Conservation (phyloP, 768 basidiomycete genomes). For the Lactifluus volemus region DNA sequence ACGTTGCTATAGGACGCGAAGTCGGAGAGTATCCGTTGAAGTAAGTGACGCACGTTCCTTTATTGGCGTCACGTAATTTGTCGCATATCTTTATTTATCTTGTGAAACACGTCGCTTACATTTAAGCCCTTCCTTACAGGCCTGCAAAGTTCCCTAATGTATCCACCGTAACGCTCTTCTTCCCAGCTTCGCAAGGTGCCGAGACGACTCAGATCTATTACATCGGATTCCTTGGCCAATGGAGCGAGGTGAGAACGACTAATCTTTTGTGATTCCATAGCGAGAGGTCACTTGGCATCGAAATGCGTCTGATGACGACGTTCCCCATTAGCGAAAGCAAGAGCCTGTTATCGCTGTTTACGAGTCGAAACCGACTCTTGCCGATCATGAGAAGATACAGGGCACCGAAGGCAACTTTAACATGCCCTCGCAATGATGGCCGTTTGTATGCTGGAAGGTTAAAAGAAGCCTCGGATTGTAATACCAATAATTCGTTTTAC, state of each 20-base stretch:
- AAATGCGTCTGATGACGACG: not conserved
- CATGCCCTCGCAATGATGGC: slow-evolving; percentile 31
- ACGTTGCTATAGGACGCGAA: slow-evolving; percentile 59
- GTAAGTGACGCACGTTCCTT: slow-evolving; percentile 33
- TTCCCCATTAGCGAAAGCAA: slow-evolving; percentile 50
- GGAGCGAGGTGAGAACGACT: slow-evolving; percentile 54
- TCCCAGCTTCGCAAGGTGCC: slow-evolving; percentile 74
- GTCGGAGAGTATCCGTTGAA: slow-evolving; percentile 81
- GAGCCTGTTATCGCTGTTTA: slow-evolving; percentile 81
- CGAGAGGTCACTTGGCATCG: not conserved
- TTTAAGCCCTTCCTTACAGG: slow-evolving; percentile 31
- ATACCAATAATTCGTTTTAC: not conserved
- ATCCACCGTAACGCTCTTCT: slow-evolving; percentile 72
- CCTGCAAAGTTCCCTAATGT: slow-evolving; percentile 80
- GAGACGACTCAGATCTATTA: slow-evolving; percentile 74
- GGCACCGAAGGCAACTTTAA: slow-evolving; percentile 60
- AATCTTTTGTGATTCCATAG: not conserved
- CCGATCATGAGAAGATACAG: slow-evolving; percentile 81
- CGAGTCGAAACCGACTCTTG: slow-evolving; percentile 77
- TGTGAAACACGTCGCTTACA: not conserved
- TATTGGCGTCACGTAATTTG: not conserved
- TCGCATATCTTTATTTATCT: not conserved
- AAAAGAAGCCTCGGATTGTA: not conserved
- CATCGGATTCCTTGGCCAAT: slow-evolving; percentile 75
- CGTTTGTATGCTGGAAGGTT: no score